A percentile compares a stretch with the other conserved stretches of the same genome.
These are phyloP conservation scores for Podospora fimiseda DNA, from an alignment of 495 filamentous ascomycete species.

Conservation along the genomic window DNA sequence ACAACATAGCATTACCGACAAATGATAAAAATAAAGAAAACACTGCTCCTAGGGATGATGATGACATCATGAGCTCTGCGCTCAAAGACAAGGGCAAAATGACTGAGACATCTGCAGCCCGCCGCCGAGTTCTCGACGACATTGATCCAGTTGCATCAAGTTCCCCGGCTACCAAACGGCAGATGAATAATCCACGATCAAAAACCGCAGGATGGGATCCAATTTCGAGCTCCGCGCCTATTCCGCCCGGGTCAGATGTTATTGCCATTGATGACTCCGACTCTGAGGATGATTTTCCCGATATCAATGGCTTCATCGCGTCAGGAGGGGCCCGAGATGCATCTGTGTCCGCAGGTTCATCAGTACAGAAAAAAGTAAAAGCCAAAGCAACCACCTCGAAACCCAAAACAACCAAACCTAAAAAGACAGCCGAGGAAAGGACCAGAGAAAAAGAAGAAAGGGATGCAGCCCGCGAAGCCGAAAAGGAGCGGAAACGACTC, in stretches of 20 bases:
- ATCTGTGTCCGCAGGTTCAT: background rate
- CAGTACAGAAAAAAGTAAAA: background rate
- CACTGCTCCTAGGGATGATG: no score
- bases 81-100: background rate
- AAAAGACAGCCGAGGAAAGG: constrained; percentile 31
- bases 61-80: constrained; percentile 18
- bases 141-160: constrained; percentile 16
- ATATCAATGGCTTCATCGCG: constrained; percentile 28
- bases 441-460: constrained; percentile 30
- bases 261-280: constrained; percentile 22
- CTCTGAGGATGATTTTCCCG: constrained; percentile 36
- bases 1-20: background rate
- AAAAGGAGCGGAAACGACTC: constrained; percentile 43
- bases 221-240: constrained; percentile 44
- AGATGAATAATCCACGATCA: background rate
- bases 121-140: constrained; percentile 8
- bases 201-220: constrained; percentile 38
- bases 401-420: constrained; percentile 11
- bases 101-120: background rate
- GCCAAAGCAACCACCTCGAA: background rate
- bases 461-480: constrained; percentile 44
- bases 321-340: constrained; percentile 13
- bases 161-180: constrained; percentile 3
- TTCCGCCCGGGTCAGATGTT: constrained; percentile 15
- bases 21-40: background rate